phyloP scores from a whole-genome alignment of 345 rosid species.

The Citrus glauca region DNA sequence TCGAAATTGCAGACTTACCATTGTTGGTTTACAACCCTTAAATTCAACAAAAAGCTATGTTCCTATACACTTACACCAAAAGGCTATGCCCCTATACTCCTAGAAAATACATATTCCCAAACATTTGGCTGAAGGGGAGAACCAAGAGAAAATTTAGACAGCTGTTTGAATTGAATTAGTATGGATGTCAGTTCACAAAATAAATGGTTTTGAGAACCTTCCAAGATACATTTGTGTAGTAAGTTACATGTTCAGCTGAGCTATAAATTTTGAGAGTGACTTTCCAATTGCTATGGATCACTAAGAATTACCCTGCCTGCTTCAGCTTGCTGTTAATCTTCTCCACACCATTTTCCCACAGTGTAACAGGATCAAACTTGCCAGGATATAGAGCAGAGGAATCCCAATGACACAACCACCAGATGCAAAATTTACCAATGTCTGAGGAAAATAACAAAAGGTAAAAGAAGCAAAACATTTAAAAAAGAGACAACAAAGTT shows the following conservation, averaged over 20 bases:
- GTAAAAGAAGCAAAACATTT: not conserved
- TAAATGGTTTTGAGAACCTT: not conserved
- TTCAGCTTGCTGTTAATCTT: constrained; percentile 56
- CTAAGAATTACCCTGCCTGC: constrained; percentile 27
- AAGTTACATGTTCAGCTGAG: not conserved
- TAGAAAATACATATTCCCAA: not conserved
- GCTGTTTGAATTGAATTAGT: not conserved
- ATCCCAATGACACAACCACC: constrained; percentile 79
- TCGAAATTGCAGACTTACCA: no score
- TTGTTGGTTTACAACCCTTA: not conserved
- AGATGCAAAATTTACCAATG: constrained; percentile 72
- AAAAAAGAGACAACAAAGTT: not conserved
- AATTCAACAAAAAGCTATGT: no score
- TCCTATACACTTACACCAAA: no score
- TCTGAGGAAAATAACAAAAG: constrained; percentile 27
- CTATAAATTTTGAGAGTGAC: not conserved
- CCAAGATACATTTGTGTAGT: not conserved
- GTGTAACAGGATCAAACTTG: constrained; percentile 57
- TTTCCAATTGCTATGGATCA: not conserved
- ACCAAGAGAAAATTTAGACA: not conserved
- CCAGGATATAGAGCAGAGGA: constrained; percentile 74
- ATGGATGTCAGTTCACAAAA: not conserved
- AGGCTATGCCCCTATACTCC: not conserved
- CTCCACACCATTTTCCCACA: constrained; percentile 81
- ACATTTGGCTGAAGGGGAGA: not conserved